Evolutionary conservation across 2,329 filamentous ascomycete genomes (phyloP).

Genomic region (Colletotrichum trifolii): DNA sequence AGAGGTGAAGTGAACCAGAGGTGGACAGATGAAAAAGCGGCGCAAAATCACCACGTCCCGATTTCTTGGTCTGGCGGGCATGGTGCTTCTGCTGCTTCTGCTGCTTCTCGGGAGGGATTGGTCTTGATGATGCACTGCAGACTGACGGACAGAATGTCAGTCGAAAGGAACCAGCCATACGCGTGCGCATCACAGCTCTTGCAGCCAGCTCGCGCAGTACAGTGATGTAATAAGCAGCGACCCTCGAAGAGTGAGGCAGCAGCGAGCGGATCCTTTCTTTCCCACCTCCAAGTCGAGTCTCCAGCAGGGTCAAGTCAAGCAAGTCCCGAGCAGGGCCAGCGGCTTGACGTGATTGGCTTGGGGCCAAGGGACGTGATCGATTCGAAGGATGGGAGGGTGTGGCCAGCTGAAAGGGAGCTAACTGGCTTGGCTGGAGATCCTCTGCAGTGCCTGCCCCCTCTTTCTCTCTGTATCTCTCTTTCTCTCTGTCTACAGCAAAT

Average conservation of each 20-base stretch:
- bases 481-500: slow-evolving; percentile 10
- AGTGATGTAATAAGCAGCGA: slow-evolving; percentile 28
- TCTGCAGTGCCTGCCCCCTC: slow-evolving; percentile 8
- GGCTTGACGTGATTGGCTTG: slow-evolving; percentile 24
- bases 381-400: slow-evolving; percentile 13
- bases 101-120: slow-evolving; percentile 1
- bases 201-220: slow-evolving; percentile 7
- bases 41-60: background rate
- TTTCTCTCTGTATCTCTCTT: too few relatives aligned
- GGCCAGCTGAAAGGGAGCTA: slow-evolving; percentile 20
- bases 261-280: slow-evolving; percentile 17
- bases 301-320: slow-evolving; percentile 14
- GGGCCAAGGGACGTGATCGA: slow-evolving; percentile 10
- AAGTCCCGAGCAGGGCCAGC: slow-evolving; percentile 12
- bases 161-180: background rate
- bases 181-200: slow-evolving; percentile 6
- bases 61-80: slow-evolving; percentile 1
- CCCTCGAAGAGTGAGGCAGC: slow-evolving; percentile 14
- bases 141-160: background rate
- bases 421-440: slow-evolving; percentile 31
- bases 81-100: background rate
- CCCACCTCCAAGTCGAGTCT: slow-evolving; percentile 2
- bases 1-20: background rate
- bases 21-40: slow-evolving; percentile 1
- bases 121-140: slow-evolving; percentile 3